Percentiles rank a stretch among this genome's conserved stretches.
Conservation (phyloP, 768 basidiomycete species). For the Tylopilus plumbeoviolaceoides region DNA sequence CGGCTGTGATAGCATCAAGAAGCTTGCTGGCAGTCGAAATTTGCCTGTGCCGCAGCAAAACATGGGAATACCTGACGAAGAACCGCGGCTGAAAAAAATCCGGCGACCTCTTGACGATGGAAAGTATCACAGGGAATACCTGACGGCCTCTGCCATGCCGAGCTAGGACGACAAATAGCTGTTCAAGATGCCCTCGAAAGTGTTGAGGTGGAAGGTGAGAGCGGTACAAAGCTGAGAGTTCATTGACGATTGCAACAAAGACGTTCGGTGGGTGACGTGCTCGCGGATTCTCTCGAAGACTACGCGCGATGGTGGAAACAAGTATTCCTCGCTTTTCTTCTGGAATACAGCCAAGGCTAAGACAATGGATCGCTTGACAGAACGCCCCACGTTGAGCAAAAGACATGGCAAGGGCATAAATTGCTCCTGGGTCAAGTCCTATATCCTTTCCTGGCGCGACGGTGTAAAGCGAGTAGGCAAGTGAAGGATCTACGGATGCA, state of each 20-base stretch:
- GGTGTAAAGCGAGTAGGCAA: constrained; percentile 34
- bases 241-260: constrained; percentile 33
- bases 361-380: constrained; percentile 30
- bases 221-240: constrained; percentile 35
- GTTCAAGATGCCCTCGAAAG: constrained; percentile 42
- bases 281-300: constrained; percentile 34
- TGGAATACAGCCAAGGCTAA: constrained; percentile 32
- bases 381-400: constrained; percentile 25
- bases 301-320: constrained; percentile 35
- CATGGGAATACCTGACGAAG: constrained; percentile 34
- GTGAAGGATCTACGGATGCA: constrained; percentile 25
- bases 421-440: constrained; percentile 18
- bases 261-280: constrained; percentile 28
- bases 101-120: constrained; percentile 33
- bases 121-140: constrained; percentile 39
- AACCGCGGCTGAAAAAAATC: constrained; percentile 39
- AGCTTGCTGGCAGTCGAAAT: constrained; percentile 32
- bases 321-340: constrained; percentile 33
- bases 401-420: constrained; percentile 31
- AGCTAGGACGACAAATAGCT: constrained; percentile 38
- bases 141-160: constrained; percentile 34
- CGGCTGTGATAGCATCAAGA: constrained; percentile 21
- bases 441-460: constrained; percentile 25
- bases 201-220: constrained; percentile 34
- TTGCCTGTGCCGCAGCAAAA: constrained; percentile 40